Conservation (phyloP, 2,329 filamentous ascomycete species). For the Claviceps spartinae region DNA sequence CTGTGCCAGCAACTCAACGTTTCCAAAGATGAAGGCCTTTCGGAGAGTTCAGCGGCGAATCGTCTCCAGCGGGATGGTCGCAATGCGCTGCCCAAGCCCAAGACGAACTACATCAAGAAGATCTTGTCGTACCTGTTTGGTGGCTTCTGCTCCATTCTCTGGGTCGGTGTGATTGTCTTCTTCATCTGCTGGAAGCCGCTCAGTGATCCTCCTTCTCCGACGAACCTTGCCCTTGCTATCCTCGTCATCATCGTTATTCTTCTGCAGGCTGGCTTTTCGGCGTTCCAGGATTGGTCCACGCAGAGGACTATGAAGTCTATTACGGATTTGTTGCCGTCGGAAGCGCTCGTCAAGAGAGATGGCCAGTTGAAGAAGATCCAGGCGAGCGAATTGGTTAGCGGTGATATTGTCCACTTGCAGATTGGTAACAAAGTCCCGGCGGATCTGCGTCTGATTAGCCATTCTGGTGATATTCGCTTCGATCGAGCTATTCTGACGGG, state of each 20-base stretch:
- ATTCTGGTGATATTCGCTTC: slow-evolving; percentile 29
- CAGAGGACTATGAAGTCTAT: slow-evolving; percentile 33
- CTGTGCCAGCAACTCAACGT: slow-evolving; percentile 28
- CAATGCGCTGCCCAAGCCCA: slow-evolving; percentile 27
- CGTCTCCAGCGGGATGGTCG: slow-evolving; percentile 26
- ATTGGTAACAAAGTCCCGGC: slow-evolving; percentile 35
- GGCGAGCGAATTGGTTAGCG: slow-evolving; percentile 29
- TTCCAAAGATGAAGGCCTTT: slow-evolving; percentile 20
- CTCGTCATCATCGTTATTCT: slow-evolving; percentile 33
- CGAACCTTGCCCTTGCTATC: slow-evolving; percentile 32
- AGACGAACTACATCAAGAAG: slow-evolving; percentile 29
- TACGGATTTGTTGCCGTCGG: slow-evolving; percentile 28
- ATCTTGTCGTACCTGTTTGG: slow-evolving; percentile 30
- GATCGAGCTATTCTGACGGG: slow-evolving; percentile 28
- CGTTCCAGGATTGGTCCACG: slow-evolving; percentile 35
- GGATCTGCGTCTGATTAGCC: slow-evolving; percentile 28
- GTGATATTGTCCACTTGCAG: slow-evolving; percentile 31
- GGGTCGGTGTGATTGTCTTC: slow-evolving; percentile 33
- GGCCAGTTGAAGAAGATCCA: slow-evolving; percentile 26
- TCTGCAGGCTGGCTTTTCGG: slow-evolving; percentile 31
- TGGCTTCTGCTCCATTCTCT: slow-evolving; percentile 33
- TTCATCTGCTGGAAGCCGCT: slow-evolving; percentile 35
- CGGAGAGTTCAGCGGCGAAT: slow-evolving; percentile 17
- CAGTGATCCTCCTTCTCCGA: slow-evolving; percentile 27
- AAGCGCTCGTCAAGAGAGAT: slow-evolving; percentile 30